Evolutionary conservation across 73 alveolate species (phyloP), one percentile per base, ranked within the genome.

Genomic region (Paramecium tetraurelia): DNA sequence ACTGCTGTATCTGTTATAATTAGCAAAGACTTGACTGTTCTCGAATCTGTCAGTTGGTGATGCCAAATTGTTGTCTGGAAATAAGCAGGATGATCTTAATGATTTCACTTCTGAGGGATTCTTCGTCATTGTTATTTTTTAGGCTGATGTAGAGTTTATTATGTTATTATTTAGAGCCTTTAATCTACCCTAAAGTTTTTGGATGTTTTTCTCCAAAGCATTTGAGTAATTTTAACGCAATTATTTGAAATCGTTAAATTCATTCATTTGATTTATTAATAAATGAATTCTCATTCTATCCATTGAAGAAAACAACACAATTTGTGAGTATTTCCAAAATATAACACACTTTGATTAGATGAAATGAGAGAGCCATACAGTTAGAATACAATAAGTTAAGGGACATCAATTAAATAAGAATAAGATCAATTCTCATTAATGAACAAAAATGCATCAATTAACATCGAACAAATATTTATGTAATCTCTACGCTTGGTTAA

Each of bases 61-160:
- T 31, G 53, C 41, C 53, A 68, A 29, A 33, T 35, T 35, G n/a
- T 53, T 53, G 27, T 68, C 85, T 68, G 85, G 22, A 33, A 68
- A 35, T 31, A 68, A 35, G 48, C 85, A 68, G 22, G 85, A 68
- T 22, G 85, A 68, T 68, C 85, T 68, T 68, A 68, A 35, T 31
- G 85, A 68, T 35, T 68, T 68, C 8, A 68, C 48, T 68, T 68
- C 85, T 14, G 85, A 24, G 5, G 85, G 85, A 68, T 68, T 68
- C 53, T 68, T 68, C 8, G 85, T 68, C 85, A 68, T 68, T 31
- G 48, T 68, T 2, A 68, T 68, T 35, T 68, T 68, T 53, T 53
- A 53, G 6, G 69, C 69, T 53, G 69, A 53, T 53, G 69, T 53
- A 53, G 69, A 53, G 31, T 53, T 53, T 53, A 53, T 53, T 53